Evolutionary conservation across 2,329 filamentous ascomycete species (phyloP).

Genomic region (Xylariales sp.): DNA sequence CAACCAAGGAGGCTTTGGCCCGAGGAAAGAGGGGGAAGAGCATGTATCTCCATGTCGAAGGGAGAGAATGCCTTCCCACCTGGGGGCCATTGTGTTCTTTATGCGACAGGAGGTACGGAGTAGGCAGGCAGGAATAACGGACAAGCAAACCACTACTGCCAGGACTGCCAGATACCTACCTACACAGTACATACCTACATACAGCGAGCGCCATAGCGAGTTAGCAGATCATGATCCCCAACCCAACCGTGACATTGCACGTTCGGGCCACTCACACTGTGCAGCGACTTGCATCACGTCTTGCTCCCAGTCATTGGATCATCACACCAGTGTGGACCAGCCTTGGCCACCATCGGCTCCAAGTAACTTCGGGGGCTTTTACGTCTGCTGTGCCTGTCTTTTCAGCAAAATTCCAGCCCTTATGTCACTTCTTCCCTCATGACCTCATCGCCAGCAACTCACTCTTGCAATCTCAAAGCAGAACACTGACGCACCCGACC

Average conservation of each 20-base stretch:
- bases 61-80: too few relatives aligned
- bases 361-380: constrained; percentile 27
- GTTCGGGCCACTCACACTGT: constrained; percentile 8
- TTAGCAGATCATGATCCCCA: background rate
- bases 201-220: too few relatives aligned
- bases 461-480: constrained; percentile 16
- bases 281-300: constrained; percentile 9
- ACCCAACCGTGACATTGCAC: background rate
- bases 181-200: too few relatives aligned
- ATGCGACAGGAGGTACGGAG: too few relatives aligned
- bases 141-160: too few relatives aligned
- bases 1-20: too few relatives aligned
- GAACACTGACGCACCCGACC: constrained; percentile 12
- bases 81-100: too few relatives aligned
- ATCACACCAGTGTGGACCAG: background rate
- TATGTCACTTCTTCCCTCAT: constrained; percentile 36
- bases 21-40: too few relatives aligned
- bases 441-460: constrained; percentile 32
- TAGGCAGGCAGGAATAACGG: too few relatives aligned
- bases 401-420: constrained; percentile 31
- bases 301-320: constrained; percentile 3
- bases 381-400: constrained; percentile 31
- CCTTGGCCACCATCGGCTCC: constrained; percentile 21
- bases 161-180: too few relatives aligned
- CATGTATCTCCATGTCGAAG: too few relatives aligned